Base-by-base conservation (phyloP, 352 stramenopile species). In the Globisporangium polare region DNA sequence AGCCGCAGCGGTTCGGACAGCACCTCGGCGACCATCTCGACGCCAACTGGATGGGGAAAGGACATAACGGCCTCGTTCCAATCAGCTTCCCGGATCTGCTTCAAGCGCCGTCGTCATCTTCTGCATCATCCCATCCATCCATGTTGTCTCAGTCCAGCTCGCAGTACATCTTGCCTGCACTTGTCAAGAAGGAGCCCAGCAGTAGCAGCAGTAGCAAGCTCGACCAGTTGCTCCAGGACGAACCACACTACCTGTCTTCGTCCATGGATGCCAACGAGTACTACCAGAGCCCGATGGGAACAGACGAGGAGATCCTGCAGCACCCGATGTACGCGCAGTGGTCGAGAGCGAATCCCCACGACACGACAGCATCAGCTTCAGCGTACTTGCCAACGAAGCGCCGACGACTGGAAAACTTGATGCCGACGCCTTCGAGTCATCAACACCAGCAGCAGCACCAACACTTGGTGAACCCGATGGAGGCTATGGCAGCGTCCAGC, bases 201-300 rank as follows among this genome's bases (percentile, higher is more conserved):
- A 39, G 15, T 15, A 50, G 5, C 51, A 37, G 26, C 26, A 56
- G 37, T n/a, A 63, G 60, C 31, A 72, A 71, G 56, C 64, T 89
- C 49, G 77, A 90, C 18, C 77, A 88, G 55, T 60, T 90, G 7
- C 71, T 89, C 1, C 82, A 89, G 41, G 79, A 90, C n/a, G 77
- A 89, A 4, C 46, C 71, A 31, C 56, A 60, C 15, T 58, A 47
- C 26, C 43, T 54, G 47, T 54, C 47, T 17, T 54, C 43, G 22
- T 73, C 69, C 26, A 55, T 78, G 10, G 77, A 85, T 15, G 33
- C 33, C 26, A 54, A 1, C 52, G 73, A 69, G 46, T 76, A 77
- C 54, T 87, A 87, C 63, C 67, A 73, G 9, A 88, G 77, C 41
- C 74, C 77, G 0, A 81, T 74, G 15, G 70, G 69, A 8, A 72